A percentile compares a stretch with the other conserved stretches of the same genome.
phyloP scores from a whole-genome alignment of 2,329 filamentous ascomycete genomes.

The Epichloe sibirici region DNA sequence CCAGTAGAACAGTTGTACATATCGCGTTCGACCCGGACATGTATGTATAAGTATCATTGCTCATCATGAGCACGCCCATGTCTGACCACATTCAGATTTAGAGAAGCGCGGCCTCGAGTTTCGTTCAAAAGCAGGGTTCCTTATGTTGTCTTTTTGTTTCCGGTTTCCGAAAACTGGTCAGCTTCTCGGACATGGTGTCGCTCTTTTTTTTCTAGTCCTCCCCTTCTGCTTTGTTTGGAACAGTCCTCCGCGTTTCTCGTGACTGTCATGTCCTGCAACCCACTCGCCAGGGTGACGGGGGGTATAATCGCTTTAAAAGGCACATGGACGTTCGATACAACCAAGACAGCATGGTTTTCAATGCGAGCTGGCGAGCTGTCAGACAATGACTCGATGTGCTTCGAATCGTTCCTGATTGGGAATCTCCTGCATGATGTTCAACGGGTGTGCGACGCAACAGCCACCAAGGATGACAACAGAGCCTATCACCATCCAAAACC shows the following conservation, averaged over 20 bases:
- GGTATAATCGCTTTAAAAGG: neutral
- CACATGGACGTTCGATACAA: neutral
- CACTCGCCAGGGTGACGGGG: neutral
- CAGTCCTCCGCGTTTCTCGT: neutral
- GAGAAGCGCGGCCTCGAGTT: conserved; percentile 29
- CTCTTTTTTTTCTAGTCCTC: conserved; percentile 2
- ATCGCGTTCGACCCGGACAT: conserved; percentile 33
- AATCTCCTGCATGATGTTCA: neutral
- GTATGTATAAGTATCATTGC: conserved; percentile 28
- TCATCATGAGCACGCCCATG: conserved; percentile 34
- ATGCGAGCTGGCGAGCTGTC: neutral
- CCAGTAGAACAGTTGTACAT: conserved; percentile 30
- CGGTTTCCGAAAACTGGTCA: conserved; percentile 26
- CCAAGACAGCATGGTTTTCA: neutral
- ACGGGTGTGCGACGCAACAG: neutral
- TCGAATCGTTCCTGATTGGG: neutral
- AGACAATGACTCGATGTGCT: neutral
- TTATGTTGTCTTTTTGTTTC: conserved; percentile 25
- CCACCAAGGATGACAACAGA: neutral
- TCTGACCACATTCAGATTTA: conserved; percentile 30
- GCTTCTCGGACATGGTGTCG: conserved; percentile 35
- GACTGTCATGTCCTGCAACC: neutral
- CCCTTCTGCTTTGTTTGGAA: neutral
- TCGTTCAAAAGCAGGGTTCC: conserved; percentile 32
- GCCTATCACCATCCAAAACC: neutral